Evolutionary conservation across 495 filamentous ascomycete genomes (phyloP).

Genomic region (Tuber magnatum): DNA sequence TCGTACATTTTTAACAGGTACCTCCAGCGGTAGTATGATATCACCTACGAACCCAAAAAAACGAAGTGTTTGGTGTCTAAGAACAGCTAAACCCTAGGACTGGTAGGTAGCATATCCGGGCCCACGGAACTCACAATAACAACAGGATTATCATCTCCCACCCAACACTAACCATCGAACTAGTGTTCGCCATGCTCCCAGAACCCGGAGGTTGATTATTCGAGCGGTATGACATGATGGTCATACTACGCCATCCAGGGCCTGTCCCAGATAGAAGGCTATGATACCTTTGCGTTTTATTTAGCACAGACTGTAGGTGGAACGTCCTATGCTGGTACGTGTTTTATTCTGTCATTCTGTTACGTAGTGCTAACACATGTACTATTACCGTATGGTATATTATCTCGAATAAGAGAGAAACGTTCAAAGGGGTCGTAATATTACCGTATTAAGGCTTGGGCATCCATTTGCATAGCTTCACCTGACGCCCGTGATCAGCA

Average conservation of each 20-base stretch:
- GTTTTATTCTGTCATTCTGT: background rate
- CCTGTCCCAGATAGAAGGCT: too few species aligned
- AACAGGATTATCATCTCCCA: background rate
- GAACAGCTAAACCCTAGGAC: background rate
- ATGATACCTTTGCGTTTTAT: background rate
- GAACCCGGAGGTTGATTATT: background rate
- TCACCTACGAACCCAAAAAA: background rate
- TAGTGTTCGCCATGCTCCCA: background rate
- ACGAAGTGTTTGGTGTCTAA: background rate
- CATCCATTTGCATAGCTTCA: background rate
- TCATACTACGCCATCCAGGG: background rate
- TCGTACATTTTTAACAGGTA: too few species aligned
- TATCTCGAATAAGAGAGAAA: background rate
- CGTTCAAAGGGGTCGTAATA: background rate
- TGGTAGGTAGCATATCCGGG: background rate
- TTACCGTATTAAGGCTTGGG: background rate
- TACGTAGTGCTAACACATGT: background rate
- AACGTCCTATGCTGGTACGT: background rate
- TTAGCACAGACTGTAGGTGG: background rate
- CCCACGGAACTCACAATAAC: background rate
- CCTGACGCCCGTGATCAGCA: background rate
- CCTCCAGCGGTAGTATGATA: too few species aligned
- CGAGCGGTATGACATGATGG: background rate
- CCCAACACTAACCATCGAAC: background rate
- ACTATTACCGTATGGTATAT: background rate